Percentiles rank a stretch among this genome's conserved stretches.
phyloP scores from a whole-genome alignment of 371 early-diverging fungal species.

The Actinomucor elegans region DNA sequence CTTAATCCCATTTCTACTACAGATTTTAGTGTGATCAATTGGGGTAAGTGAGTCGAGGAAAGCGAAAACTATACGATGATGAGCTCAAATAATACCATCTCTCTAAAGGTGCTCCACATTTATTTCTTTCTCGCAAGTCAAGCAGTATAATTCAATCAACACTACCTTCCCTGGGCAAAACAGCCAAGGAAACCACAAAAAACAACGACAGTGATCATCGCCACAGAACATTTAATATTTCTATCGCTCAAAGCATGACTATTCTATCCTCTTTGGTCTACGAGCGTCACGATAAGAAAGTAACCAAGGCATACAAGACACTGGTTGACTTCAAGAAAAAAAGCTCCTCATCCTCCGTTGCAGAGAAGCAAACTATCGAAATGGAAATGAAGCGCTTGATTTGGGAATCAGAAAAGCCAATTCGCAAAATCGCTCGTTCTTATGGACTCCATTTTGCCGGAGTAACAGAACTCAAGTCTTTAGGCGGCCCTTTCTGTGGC shows the following conservation, averaged over 20 bases:
- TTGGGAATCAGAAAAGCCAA: slow-evolving; percentile 29
- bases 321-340: background rate
- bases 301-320: slow-evolving; percentile 27
- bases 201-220: slow-evolving; percentile 4
- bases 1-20: background rate
- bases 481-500: slow-evolving; percentile 53
- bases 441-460: slow-evolving; percentile 51
- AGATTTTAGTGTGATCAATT: slow-evolving; percentile 38
- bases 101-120: slow-evolving; percentile 18
- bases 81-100: background rate
- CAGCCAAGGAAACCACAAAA: background rate
- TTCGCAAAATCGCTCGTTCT: slow-evolving; percentile 21
- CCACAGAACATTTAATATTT: slow-evolving; percentile 30
- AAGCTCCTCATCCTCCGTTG: no score
- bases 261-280: slow-evolving; percentile 38
- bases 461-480: slow-evolving; percentile 48
- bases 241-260: slow-evolving; percentile 30
- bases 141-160: slow-evolving; percentile 16
- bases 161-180: slow-evolving; percentile 18
- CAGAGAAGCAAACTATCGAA: background rate
- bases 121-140: slow-evolving; percentile 20
- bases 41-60: slow-evolving; percentile 36
- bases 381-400: slow-evolving; percentile 13
- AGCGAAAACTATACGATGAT: no score
- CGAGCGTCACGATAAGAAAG: slow-evolving; percentile 45